Percentiles rank a stretch among this genome's conserved stretches.
Conservation (phyloP, 495 filamentous ascomycete genomes). For the Xylaria nigripes region DNA sequence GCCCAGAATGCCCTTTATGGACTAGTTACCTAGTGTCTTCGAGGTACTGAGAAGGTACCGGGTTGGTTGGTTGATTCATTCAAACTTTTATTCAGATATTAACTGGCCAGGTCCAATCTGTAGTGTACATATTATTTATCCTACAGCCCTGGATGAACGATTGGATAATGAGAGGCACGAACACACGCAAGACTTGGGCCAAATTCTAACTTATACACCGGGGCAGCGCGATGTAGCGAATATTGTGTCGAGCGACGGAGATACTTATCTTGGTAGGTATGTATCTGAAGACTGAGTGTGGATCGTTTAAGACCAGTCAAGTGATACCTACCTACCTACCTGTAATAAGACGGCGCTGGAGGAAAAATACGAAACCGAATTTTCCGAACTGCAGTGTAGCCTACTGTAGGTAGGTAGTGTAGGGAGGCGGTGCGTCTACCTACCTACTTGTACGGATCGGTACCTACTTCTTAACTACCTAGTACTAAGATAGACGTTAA, state of each 20-base stretch:
- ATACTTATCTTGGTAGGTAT: not conserved
- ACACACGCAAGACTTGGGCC: not conserved
- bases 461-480: no score
- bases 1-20: no score
- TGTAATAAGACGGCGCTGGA: not conserved
- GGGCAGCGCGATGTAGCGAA: not conserved
- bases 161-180: not conserved
- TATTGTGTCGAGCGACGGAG: no score
- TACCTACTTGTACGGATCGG: no score
- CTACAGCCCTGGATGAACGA: not conserved
- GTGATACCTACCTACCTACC: no score
- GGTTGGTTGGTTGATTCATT: no score
- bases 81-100: no score
- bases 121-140: not conserved
- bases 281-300: not conserved
- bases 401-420: not conserved
- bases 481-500: no score
- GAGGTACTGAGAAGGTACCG: no score
- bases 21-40: no score
- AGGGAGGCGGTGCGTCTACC: no score
- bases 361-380: slow-evolving; percentile 2
- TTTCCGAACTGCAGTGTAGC: not conserved
- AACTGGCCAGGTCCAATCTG: no score
- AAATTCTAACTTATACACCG: not conserved
- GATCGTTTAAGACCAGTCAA: not conserved